Evolutionary conservation across 257 asterid genomes (phyloP), one percentile per base, ranked within the genome.

Genomic region (Handroanthus guayacan): DNA sequence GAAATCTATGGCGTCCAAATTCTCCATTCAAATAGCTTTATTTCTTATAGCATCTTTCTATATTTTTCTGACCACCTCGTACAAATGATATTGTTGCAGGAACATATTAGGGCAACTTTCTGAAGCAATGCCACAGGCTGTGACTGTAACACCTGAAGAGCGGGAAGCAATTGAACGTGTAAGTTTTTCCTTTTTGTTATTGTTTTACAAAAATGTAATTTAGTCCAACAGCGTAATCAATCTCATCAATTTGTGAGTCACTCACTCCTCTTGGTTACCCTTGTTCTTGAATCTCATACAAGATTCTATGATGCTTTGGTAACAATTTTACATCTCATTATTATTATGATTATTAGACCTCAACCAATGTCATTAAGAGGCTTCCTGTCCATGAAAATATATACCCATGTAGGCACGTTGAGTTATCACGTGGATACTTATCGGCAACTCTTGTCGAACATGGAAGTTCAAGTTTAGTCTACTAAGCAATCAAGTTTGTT

Each of bases 101-200:
- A 86, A 89, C 83, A 76, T 85, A 84, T 71, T 91, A 43, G 97
- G 90, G 67, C 90, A 90, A 79, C 87, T 90, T 8, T 94, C 87
- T 68, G 97, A 88, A 78, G 97, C 89, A 76, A 81, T 89, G 92
- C 95, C 98, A 64, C 94, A 90, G 84, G 89, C 95, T 74, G 91
- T 91, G 82, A 84, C 92, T 51, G 94, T 94, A 75, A 94, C 98
- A 31, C 89, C 92, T 50, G 98, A 94, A 82, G 97, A 94, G 79
- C 89, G 89, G 58, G 98, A 94, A 78, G 94, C 98, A 68, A 89
- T 93, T 70, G 97, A 86, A 73, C 96, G 98, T 14, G 97, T 93
- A 86, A 79, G 97, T 61, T 72, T 20, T 36, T 64, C 55, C 9
- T 20, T 71, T 31, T 51, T 16, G 5, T 55, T 44, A 14, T 25